Evolutionary conservation across 208 protist genomes (phyloP).

Genomic region (Trypanosoma scelopori): DNA sequence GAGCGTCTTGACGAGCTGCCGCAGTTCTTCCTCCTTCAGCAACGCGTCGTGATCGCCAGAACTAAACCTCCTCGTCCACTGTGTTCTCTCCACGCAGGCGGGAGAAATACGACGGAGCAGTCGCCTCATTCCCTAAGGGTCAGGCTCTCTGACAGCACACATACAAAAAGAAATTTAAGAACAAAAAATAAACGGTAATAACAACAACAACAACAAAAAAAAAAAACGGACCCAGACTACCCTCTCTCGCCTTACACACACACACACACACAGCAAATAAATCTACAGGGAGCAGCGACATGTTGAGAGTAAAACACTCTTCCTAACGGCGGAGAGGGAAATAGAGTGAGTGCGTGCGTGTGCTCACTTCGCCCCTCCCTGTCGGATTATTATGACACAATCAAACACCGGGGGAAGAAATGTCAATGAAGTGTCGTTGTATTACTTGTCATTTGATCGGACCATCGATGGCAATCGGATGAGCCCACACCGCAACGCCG

Average conservation of each 20-base stretch:
- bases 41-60: background rate
- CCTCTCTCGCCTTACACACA: too few species aligned
- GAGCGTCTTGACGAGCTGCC: slow-evolving; percentile 62
- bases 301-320: too few species aligned
- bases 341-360: too few species aligned
- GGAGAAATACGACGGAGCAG: slow-evolving; percentile 1
- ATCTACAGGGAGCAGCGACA: too few species aligned
- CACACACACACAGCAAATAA: too few species aligned
- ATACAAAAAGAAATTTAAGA: slow-evolving; percentile 16
- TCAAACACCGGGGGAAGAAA: too few species aligned
- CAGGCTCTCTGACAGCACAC: background rate
- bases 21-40: slow-evolving; percentile 45
- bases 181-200: slow-evolving; percentile 22
- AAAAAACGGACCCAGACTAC: too few species aligned
- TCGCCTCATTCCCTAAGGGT: slow-evolving; percentile 5
- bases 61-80: background rate
- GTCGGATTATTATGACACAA: too few species aligned
- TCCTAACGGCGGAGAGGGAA: too few species aligned
- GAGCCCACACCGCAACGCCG: slow-evolving; percentile 79
- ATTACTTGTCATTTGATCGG: slow-evolving; percentile 26
- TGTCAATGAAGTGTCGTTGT: background rate
- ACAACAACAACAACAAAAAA: too few species aligned
- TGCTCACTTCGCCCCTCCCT: too few species aligned
- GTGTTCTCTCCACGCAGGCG: background rate
- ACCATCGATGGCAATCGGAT: slow-evolving; percentile 47